Evolutionary conservation across 2,329 filamentous ascomycete species (phyloP).

Genomic region (Fusarium temperatum): DNA sequence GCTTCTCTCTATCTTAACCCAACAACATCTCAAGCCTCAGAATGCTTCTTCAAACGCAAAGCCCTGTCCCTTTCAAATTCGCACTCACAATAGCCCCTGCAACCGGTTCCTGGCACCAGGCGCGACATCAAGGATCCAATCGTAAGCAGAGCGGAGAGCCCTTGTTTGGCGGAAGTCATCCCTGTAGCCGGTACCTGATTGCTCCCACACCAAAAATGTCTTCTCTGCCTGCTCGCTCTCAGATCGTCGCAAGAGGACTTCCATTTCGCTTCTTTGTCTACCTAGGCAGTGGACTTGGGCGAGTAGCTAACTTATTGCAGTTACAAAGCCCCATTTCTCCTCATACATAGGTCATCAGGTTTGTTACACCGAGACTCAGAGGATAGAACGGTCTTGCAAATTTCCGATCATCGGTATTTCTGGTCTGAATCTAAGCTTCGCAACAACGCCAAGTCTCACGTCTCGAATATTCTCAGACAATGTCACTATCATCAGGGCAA

Average conservation of each 20-base stretch:
- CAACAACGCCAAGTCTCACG: conserved; percentile 24
- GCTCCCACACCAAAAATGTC: conserved; percentile 31
- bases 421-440: conserved; percentile 2
- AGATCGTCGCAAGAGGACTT: conserved; percentile 25
- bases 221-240: not conserved
- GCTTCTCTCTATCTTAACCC: not conserved
- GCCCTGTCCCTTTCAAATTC: conserved; percentile 12
- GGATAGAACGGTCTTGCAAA: not conserved
- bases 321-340: conserved; percentile 6
- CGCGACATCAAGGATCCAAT: conserved; percentile 23
- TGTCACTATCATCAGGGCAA: conserved; percentile 4
- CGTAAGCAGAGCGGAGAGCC: conserved; percentile 27
- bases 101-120: conserved; percentile 37
- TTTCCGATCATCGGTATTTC: conserved; percentile 10
- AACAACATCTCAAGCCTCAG: not conserved
- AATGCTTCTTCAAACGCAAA: not conserved
- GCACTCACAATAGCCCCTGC: conserved; percentile 30
- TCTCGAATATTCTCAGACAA: conserved; percentile 17
- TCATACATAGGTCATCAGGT: not conserved
- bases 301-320: conserved; percentile 20
- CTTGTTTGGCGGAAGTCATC: conserved; percentile 35
- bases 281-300: not conserved
- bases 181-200: conserved; percentile 43
- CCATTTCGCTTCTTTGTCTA: conserved; percentile 39
- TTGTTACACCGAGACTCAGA: not conserved